These are phyloP conservation scores for Hypericum androsaemum DNA, from an alignment of 345 rosid genomes.

Conservation along the genomic window DNA sequence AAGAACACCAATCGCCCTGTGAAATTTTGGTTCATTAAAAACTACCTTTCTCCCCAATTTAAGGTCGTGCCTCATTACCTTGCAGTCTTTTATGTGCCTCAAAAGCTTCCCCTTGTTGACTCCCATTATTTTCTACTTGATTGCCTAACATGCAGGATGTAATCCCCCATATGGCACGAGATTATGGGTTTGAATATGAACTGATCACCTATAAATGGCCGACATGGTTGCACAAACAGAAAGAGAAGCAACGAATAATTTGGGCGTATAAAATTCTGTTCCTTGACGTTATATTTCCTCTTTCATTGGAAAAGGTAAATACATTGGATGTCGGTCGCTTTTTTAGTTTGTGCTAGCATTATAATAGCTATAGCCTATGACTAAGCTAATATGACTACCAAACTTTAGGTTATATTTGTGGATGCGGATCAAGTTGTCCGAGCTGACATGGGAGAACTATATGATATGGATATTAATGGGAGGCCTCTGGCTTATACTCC, in stretches of 20 bases:
- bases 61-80: constrained; percentile 42
- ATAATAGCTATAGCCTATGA: constrained; percentile 6
- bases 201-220: constrained; percentile 98
- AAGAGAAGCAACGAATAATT: constrained; percentile 92
- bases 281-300: constrained; percentile 95
- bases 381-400: constrained; percentile 10
- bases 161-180: constrained; percentile 89
- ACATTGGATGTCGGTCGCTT: constrained; percentile 6
- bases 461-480: constrained; percentile 95
- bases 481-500: constrained; percentile 98
- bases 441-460: constrained; percentile 96
- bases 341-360: background rate
- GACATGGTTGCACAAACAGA: constrained; percentile 97
- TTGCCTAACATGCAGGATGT: constrained; percentile 55
- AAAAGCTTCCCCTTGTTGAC: constrained; percentile 5
- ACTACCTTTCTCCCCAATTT: constrained; percentile 95
- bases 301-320: constrained; percentile 82
- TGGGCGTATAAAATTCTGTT: constrained; percentile 98
- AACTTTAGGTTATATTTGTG: constrained; percentile 79
- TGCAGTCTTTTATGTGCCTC: background rate
- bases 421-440: constrained; percentile 96
- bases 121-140: constrained; percentile 6
- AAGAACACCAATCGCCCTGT: constrained; percentile 87
- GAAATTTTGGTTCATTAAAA: constrained; percentile 99
- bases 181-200: constrained; percentile 86